Evolutionary conservation across 768 basidiomycete species (phyloP), one percentile per base, ranked within the genome.

Genomic region (Hydnum rufescens): DNA sequence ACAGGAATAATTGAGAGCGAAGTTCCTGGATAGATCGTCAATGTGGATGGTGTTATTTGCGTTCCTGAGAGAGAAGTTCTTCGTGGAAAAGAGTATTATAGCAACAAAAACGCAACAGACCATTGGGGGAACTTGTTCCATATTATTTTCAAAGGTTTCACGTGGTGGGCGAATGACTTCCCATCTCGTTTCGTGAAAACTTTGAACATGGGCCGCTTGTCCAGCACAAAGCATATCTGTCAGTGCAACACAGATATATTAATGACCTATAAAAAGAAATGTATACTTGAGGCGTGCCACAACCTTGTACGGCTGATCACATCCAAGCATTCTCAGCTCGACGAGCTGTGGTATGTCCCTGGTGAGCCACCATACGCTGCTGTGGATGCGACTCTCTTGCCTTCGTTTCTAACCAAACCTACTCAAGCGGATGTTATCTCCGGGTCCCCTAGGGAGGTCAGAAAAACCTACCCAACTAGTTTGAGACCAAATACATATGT

Each of bases 151-250:
- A 87, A 70, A 3, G 82, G 72, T 61, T 88, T 88, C 31, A 88
- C 84, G 32, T 76, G 78, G 61, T 89, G 87, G 48, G 75, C 74
- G 72, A 80, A 84, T 4, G 78, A 72, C 61, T 84, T 77, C 3
- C 73, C 78, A 51, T 84, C 76, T 28, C 78, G 70, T 58, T 76
- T 75, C 1, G 77, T 75, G 64, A 87, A 88, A 1, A 90, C 82
- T 3, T 78, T 80, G 64, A 89, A 92, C 88, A 92, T 93, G 54
- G 74, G 75, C 1, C 76, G 82, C 62, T 86, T 82, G 69, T 93
- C 89, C 23, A 89, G 70, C 0, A 89, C 86, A 77, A 63, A 57
- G 49, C 58, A 51, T 53, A 70, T 60, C 55, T 61, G 44, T 58
- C 53, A 53, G 29, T 47, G 46, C 51, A 52, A 13, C 22, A n/a